Base-by-base conservation (phyloP, 306 rosid species). In the Prunus mira region DNA sequence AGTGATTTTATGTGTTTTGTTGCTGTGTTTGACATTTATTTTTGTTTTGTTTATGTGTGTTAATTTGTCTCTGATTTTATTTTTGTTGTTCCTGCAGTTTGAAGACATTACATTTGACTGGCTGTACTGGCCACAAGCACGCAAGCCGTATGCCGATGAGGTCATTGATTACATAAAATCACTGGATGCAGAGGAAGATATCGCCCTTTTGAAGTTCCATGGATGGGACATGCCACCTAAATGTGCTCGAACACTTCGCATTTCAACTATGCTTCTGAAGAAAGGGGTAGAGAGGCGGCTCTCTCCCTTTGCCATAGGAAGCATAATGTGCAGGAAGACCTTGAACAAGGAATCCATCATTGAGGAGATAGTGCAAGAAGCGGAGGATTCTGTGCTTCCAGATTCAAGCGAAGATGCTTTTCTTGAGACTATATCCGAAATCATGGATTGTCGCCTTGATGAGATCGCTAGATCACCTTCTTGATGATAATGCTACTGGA, bases 121-220 rank as follows among this genome's bases (percentile, higher is more conserved):
- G 98, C 94, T 94, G 54, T 91, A 92, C 71, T 94, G 98, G 98
- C 95, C 98, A 24, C 98, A 94, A 86, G 91, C 98, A 71, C 91
- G 86, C 77, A 76, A 86, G 76, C 89, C 91, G 3, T 94, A 84
- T 84, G 81, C 91, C 22, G 79, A 78, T 0, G 96, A 90, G 86
- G 85, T 83, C 38, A 20, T 92, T 50, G 89, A 90, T 47, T 92
- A 94, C 83, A 80, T 94, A 66, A 89, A 78, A 30, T 92, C 89
- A 15, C 88, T 94, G 56, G 90, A 94, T 15, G 97, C 97, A 8
- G 97, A 90, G 70, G 86, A 88, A 76, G 97, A 94, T 70, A 86
- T 92, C 30, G 90, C 92, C 70, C 89, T 94, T 75, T 69, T 91
- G 79, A 92, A 86, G 91, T 92, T 89, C 67, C 89, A 89, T 72